Evolutionary conservation across 2,329 filamentous ascomycete genomes (phyloP).

Genomic region (Neospermospora avenae): DNA sequence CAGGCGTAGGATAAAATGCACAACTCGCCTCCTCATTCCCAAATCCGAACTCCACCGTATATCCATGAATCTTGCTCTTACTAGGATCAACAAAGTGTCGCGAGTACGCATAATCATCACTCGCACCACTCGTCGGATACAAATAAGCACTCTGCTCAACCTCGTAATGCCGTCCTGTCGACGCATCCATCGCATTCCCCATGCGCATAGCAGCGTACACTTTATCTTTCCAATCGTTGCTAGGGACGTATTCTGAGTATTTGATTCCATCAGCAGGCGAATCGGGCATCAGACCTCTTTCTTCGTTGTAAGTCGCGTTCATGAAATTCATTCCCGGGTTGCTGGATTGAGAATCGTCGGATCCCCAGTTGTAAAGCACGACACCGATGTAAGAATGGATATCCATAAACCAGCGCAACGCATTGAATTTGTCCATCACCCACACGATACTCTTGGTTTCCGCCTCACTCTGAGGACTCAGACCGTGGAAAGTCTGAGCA

Average conservation of each 20-base stretch:
- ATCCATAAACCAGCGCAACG: conserved; percentile 55
- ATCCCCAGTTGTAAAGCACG: conserved; percentile 57
- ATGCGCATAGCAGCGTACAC: conserved; percentile 36
- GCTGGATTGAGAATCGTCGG: conserved; percentile 49
- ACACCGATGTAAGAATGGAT: conserved; percentile 52
- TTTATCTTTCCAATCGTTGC: conserved; percentile 37
- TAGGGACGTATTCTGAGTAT: conserved; percentile 46
- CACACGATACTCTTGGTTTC: conserved; percentile 54
- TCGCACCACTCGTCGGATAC: conserved; percentile 46
- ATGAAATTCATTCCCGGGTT: conserved; percentile 48
- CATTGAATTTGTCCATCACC: conserved; percentile 46
- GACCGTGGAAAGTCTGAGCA: conserved; percentile 33
- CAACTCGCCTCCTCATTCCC: conserved; percentile 26
- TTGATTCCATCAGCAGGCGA: conserved; percentile 30
- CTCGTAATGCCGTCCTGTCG: conserved; percentile 38
- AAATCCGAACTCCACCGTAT: conserved; percentile 49
- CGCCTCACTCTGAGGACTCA: conserved; percentile 49
- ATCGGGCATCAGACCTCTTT: conserved; percentile 45
- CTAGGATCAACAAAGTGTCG: conserved; percentile 40
- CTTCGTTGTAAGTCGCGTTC: conserved; percentile 50
- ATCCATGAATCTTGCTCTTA: conserved; percentile 40
- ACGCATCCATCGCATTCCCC: conserved; percentile 40
- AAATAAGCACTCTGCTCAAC: conserved; percentile 40
- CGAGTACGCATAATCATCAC: conserved; percentile 46
- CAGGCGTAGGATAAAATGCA: conserved; percentile 45